phyloP scores from a whole-genome alignment of 305 asterid species.

The Ilex paraguariensis region DNA sequence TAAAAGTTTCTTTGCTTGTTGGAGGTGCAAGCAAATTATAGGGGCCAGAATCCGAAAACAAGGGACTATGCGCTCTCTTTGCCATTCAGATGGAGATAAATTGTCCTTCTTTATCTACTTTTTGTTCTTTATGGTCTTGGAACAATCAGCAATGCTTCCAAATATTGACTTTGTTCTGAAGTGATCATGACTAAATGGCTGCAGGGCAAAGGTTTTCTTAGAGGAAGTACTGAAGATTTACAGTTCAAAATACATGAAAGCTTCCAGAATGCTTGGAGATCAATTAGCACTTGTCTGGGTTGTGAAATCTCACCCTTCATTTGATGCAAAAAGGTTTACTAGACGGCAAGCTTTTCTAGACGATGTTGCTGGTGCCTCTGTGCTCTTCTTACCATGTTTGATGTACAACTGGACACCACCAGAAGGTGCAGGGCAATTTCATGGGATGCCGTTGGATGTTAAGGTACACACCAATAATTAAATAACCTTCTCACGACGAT shows the following conservation, averaged over 20 bases:
- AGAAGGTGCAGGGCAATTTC: slow-evolving; percentile 96
- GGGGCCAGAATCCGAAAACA: no score
- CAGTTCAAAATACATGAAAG: slow-evolving; percentile 57
- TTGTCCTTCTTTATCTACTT: no score
- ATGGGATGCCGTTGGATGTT: slow-evolving; percentile 91
- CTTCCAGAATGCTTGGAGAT: slow-evolving; percentile 95
- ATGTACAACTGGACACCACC: slow-evolving; percentile 95
- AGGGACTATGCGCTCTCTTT: no score
- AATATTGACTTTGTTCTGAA: background rate
- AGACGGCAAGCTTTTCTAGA: slow-evolving; percentile 59
- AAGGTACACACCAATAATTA: slow-evolving; percentile 42
- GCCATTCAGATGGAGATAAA: no score
- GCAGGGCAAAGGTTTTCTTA: slow-evolving; percentile 66
- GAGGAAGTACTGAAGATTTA: slow-evolving; percentile 54
- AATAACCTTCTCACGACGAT: background rate
- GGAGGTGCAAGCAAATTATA: no score
- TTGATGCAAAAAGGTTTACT: slow-evolving; percentile 47
- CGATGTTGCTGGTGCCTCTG: slow-evolving; percentile 48
- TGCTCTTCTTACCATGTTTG: slow-evolving; percentile 82
- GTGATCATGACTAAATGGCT: slow-evolving; percentile 4
- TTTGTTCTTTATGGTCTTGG: background rate
- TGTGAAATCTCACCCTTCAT: slow-evolving; percentile 55
- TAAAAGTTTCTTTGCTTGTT: no score
- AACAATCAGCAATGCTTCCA: background rate
- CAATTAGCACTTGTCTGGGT: slow-evolving; percentile 89